Base-by-base conservation (phyloP, 805 yeast genomes). In the Metschnikowia picachoensis region DNA sequence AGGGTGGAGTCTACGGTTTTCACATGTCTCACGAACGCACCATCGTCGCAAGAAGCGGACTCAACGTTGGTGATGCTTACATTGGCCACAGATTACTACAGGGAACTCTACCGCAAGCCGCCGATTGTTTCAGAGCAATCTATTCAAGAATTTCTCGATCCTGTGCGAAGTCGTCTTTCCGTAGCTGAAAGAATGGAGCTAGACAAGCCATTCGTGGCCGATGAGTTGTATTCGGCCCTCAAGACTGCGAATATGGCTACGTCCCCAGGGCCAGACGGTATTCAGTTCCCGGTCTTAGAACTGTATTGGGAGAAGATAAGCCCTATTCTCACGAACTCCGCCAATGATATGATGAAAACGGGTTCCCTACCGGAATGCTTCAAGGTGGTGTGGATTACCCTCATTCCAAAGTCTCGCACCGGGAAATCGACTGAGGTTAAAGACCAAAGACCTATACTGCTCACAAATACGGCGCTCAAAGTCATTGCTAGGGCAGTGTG, bases 401-500 rank as follows among this genome's bases (percentile, higher is more conserved):
- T 37, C 11, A 8, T 37, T 37, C 39, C 39, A 8, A 27, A 25
- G 20, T 8, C 15, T 34, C 17, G 8, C 25, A 12, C 12, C 2
- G 17, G 8, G 25, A 12, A 34, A 11, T 16, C 37, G n/a, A 14
- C 13, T n/a, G 37, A 34, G n/a, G 11, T 34, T 11, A 34, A 34
- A 17, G 17, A 34, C 14, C 25, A 15, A 16, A 14, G 37, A 14
- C 37, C 37, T 16, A 34, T 34, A 12, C 37, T 16, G 37, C 17
- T 34, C 13, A 34, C 20, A 8, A 34, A 13, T 16, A 34, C 37
- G 12, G 36, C 39, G 12, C 17, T 34, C 17, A 34, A 34, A 14
- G 35, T 44, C 30, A 44, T 44, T 3, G 15, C 43, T 4, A 37
- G 25, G 12, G 48, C 41, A n/a, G 14, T 33, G 4, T 39, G 39